phyloP scores from a whole-genome alignment of 1,284 basidiomycete genomes.

The Ustilago tritici region DNA sequence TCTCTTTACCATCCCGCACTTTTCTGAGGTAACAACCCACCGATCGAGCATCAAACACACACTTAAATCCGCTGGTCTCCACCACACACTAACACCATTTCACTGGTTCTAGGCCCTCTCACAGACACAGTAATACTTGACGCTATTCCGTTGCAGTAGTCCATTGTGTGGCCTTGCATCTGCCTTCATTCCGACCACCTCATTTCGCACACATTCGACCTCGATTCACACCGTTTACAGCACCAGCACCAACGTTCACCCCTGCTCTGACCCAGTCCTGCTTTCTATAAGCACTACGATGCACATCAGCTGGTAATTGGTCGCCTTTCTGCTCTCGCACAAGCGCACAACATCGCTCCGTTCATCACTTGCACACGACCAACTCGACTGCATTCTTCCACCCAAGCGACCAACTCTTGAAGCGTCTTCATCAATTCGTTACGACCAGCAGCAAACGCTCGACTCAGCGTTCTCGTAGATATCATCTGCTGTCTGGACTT shows the following conservation, averaged over 20 bases:
- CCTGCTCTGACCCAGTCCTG: conserved; percentile 2
- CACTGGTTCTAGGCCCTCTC: not conserved
- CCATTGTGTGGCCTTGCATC: not conserved
- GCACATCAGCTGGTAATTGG: conserved; percentile 3
- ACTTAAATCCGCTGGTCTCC: not conserved
- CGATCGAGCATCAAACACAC: not conserved
- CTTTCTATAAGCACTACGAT: conserved; percentile 10
- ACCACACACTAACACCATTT: not conserved
- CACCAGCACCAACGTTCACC: not conserved
- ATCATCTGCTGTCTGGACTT: not conserved
- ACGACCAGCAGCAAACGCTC: not conserved
- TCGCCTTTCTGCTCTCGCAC: conserved; percentile 10
- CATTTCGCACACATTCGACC: conserved; percentile 12
- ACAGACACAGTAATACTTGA: not conserved
- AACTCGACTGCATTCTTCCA: not conserved
- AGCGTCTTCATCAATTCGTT: not conserved
- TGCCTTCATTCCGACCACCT: conserved; percentile 5
- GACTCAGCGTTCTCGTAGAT: not conserved
- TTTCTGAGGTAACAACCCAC: not conserved
- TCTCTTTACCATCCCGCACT: not conserved
- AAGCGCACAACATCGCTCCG: conserved; percentile 1
- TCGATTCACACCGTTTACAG: not conserved
- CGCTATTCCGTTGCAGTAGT: not conserved
- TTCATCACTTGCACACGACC: not conserved
- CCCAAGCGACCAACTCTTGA: not conserved